Base-by-base conservation (phyloP, 768 basidiomycete genomes). In the Chalciporus chontae region DNA sequence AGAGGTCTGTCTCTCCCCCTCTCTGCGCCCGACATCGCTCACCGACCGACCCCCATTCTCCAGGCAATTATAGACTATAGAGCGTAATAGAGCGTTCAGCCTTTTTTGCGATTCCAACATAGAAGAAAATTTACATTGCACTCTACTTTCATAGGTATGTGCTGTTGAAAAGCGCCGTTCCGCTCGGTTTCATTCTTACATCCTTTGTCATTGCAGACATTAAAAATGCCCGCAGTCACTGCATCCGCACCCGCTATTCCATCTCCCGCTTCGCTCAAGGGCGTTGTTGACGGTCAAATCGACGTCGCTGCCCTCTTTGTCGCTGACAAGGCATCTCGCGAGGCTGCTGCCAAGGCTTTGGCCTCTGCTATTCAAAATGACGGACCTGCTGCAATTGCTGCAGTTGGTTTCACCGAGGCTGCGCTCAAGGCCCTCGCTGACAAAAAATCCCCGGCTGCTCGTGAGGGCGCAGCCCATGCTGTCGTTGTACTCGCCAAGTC, bases 371-470 rank as follows among this genome's bases (percentile, higher is more conserved):
- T 81, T 58, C 81, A 91, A 83, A 90, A 90, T 73, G 81, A 89
- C 50, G 92, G 93, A 66, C 87, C 89, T 56, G 72, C 81, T 53
- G 84, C 83, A 68, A 80, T 96, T 65, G 74, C 77, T 52, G 75
- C 83, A 54, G 72, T 81, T 54, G 84, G 78, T 55, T 86, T 94
- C 72, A 73, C 72, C 32, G 85, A 84, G 47, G 87, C 90, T 60
- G 70, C 82, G 55, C 62, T 90, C 70, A 90, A 87, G 77, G 93
- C 91, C 46, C 83, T 96, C 56, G 77, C 76, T 71, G 92, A 96
- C 84, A 98, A 97, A 83, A 96, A 94, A 77, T 90, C 87, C 15
- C 85, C 92, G 45, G 87, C 85, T 54, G 81, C 87, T 56, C 92
- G 94, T 67, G 90, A 97, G 72, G 90, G 85, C 60, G 94, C 92